Evolutionary conservation across 2,329 filamentous ascomycete genomes (phyloP), one percentile per base, ranked within the genome.

Genomic region (Paraphoma sp.): DNA sequence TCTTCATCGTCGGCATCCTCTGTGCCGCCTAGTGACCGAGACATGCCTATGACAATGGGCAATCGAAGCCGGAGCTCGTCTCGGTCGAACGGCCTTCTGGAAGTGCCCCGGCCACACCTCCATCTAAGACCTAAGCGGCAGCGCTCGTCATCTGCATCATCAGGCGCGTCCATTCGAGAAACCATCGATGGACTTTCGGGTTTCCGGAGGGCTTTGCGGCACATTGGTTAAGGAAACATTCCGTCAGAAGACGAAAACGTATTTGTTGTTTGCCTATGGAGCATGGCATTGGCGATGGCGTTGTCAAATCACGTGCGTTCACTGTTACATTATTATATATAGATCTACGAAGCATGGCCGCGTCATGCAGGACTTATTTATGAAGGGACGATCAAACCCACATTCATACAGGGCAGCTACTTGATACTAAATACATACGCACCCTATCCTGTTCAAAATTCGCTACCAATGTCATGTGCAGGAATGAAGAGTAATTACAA

Each of bases 111-210:
- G 14, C 49, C 38, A 4, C 51, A 57, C 33, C 16, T 36, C 33
- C 33, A 36, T 14, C 33, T 36, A 14, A 10, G 33, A 6, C 33
- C 33, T 6, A 36, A 7, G 14, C 44, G 51, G 6, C 36, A 51
- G 33, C 48, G 53, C 14, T 60, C 57, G 3, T 53, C 56, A 16
- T 63, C 60, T 11, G 33, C 47, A 23, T 44, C 46, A 6, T 53
- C 54, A 4, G 12, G 41, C 17, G 11, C 48, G 1, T 53, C 52
- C n/a, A 55, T 55, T 16, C 31, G 54, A 1, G 59, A 58, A 30
- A 48, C 56, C 2, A 55, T 64, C 30, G 54, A 56, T 33, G 53
- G 40, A 4, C 30, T 62, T 14, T 45, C 48, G 14, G 60, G 57
- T 2, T 63, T 63, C 48, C 45, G 60, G 31, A 56, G 33, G 18